phyloP scores from a whole-genome alignment of 345 rosid genomes.

The Syzygium aromaticum region DNA sequence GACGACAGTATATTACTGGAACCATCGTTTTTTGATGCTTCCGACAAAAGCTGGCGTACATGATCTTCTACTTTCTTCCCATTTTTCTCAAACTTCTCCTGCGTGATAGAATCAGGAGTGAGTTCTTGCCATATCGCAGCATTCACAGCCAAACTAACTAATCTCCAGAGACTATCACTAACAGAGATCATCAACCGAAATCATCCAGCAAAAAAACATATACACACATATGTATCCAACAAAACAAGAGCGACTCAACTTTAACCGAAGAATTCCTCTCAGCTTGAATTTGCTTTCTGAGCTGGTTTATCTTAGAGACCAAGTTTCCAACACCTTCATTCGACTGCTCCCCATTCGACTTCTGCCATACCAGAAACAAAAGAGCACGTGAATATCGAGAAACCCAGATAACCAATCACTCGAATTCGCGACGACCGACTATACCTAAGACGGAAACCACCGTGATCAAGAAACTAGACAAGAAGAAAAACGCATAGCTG shows the following conservation, averaged over 20 bases:
- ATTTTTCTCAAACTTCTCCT: conserved; percentile 73
- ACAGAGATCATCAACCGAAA: background rate
- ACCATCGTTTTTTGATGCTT: conserved; percentile 38
- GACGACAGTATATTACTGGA: conserved; percentile 18
- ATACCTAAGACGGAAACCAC: background rate
- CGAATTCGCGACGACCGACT: background rate
- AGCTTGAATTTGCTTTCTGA: conserved; percentile 66
- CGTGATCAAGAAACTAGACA: background rate
- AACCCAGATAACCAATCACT: background rate
- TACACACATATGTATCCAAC: background rate
- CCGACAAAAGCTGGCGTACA: conserved; percentile 26
- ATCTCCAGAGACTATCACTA: background rate
- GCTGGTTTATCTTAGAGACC: conserved; percentile 54
- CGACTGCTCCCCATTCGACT: conserved; percentile 42
- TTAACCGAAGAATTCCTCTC: conserved; percentile 50
- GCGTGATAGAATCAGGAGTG: background rate
- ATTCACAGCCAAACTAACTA: background rate
- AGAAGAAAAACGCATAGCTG: background rate
- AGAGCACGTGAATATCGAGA: background rate
- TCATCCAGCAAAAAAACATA: background rate
- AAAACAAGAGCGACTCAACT: conserved; percentile 32
- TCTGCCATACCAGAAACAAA: conserved; percentile 17
- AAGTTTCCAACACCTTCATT: conserved; percentile 42
- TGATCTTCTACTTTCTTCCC: conserved; percentile 43
- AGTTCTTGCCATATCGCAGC: background rate